Conservation (phyloP, 2,329 filamentous ascomycete genomes). For the Calonectria henricotiae region DNA sequence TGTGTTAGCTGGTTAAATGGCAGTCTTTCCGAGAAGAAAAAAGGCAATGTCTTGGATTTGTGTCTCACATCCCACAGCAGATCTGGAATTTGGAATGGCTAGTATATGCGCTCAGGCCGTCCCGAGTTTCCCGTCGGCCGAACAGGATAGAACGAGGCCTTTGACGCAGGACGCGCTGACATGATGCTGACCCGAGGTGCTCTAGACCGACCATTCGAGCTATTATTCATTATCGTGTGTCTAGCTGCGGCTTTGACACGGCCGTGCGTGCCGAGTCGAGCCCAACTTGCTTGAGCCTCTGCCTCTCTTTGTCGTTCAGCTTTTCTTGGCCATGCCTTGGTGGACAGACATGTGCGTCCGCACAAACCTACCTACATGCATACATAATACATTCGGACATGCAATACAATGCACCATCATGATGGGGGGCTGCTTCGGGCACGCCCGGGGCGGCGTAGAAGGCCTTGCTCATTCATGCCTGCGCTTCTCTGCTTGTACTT, state of each 20-base stretch:
- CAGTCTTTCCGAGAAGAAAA: constrained; percentile 14
- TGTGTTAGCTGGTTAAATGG: constrained; percentile 20
- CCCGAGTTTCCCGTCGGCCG: constrained; percentile 20
- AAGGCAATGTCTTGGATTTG: constrained; percentile 44
- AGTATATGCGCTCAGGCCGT: constrained; percentile 11
- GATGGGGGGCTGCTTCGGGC: constrained; percentile 28
- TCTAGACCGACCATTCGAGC: constrained; percentile 17
- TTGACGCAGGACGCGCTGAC: constrained; percentile 21
- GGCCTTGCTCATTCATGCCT: neutral
- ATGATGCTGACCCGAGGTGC: constrained; percentile 27
- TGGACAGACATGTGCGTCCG: constrained; percentile 19
- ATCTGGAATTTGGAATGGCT: constrained; percentile 24
- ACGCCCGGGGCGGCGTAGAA: constrained; percentile 20
- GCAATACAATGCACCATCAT: too few relatives aligned
- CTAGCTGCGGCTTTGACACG: constrained; percentile 22
- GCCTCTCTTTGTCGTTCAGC: neutral
- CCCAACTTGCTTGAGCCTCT: constrained; percentile 15
- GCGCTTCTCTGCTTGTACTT: neutral
- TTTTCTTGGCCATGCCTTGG: constrained; percentile 9
- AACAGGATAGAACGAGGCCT: constrained; percentile 7
- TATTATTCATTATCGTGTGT: constrained; percentile 33
- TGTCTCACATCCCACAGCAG: constrained; percentile 32
- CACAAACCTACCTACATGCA: neutral
- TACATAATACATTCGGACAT: neutral
- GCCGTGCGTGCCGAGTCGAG: constrained; percentile 3